Evolutionary conservation across 352 stramenopile species (phyloP), one percentile per base, ranked within the genome.

Genomic region (Globisporangium nodosum): DNA sequence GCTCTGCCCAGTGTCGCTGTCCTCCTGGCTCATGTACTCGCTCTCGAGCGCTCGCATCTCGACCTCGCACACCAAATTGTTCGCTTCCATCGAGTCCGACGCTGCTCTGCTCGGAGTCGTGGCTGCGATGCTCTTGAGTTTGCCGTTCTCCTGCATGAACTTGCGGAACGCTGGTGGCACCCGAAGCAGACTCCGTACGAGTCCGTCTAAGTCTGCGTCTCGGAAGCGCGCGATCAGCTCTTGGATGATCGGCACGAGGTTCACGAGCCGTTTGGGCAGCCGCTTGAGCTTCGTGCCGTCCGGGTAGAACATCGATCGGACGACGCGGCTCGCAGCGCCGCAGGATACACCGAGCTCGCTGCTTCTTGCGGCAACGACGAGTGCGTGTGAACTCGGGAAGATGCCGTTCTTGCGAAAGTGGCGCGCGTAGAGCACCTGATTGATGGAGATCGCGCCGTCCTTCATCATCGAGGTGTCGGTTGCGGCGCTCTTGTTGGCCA

Each of bases 171-270:
- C 47, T 11, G 58, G 24, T 9, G 68, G 65, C 1, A 81, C 37
- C 18, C 69, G 73, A 9, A 76, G 42, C n/a, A 85, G 30, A 27
- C 71, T 67, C 8, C 51, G 61, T 2, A 63, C 54, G 0, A 88
- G 42, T 5, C 61, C 49, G 46, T 84, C 63, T 8, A 87, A 16
- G 42, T 74, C 57, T 5, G 63, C 71, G 5, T 50, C 21, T 64
- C 74, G 65, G 42, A 85, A 73, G 21, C 78, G 69, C 8, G 45
- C 35, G 4, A 86, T 54, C 57, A 88, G 69, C 1, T 67, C 39
- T 49, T 90, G 78, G 12, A 87, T 62, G 43, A 74, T 70, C 8
- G 83, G 80, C 35, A 90, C 73, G 21, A 90, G 59, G 47, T 85
- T 80, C 24, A 88, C 54, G 24, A 90, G 54, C 2, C 83, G 61